Conservation (phyloP, 805 yeast genomes). For the Candida awuae region DNA sequence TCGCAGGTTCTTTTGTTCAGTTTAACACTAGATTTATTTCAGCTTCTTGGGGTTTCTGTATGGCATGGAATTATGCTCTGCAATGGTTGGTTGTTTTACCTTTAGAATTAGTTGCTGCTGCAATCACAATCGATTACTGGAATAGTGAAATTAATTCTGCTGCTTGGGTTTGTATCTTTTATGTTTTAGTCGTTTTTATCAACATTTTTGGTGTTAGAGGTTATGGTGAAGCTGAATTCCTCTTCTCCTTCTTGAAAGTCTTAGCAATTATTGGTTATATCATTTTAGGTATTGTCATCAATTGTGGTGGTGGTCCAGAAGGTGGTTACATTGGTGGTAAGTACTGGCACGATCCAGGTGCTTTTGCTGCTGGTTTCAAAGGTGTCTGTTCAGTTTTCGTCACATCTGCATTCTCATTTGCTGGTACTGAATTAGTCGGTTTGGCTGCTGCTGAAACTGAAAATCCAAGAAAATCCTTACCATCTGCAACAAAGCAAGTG, state of each 20-base stretch:
- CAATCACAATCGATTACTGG: conserved; percentile 46
- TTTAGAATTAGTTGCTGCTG: conserved; percentile 47
- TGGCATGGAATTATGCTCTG: conserved; percentile 51
- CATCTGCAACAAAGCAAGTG: conserved; percentile 57
- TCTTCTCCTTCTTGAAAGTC: conserved; percentile 48
- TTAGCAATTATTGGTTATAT: conserved; percentile 51
- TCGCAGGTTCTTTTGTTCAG: conserved; percentile 54
- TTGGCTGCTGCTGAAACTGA: conserved; percentile 60
- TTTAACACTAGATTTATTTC: conserved; percentile 54
- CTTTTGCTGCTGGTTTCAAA: conserved; percentile 46
- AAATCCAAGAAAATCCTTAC: conserved; percentile 53
- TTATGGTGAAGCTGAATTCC: conserved; percentile 62
- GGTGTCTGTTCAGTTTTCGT: conserved; percentile 59
- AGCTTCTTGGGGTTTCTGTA: conserved; percentile 53
- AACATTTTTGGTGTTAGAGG: conserved; percentile 58
- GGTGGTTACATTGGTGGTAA: conserved; percentile 50
- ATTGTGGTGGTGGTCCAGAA: conserved; percentile 59
- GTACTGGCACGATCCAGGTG: conserved; percentile 56
- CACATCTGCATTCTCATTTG: conserved; percentile 55
- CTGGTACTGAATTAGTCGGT: conserved; percentile 61
- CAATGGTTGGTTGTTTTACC: conserved; percentile 51
- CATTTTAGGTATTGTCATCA: conserved; percentile 45
- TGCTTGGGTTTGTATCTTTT: conserved; percentile 51
- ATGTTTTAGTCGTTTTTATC: conserved; percentile 39
- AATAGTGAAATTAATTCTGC: conserved; percentile 38